phyloP scores from a whole-genome alignment of 805 yeast genomes.

The Brettanomyces nanus region DNA sequence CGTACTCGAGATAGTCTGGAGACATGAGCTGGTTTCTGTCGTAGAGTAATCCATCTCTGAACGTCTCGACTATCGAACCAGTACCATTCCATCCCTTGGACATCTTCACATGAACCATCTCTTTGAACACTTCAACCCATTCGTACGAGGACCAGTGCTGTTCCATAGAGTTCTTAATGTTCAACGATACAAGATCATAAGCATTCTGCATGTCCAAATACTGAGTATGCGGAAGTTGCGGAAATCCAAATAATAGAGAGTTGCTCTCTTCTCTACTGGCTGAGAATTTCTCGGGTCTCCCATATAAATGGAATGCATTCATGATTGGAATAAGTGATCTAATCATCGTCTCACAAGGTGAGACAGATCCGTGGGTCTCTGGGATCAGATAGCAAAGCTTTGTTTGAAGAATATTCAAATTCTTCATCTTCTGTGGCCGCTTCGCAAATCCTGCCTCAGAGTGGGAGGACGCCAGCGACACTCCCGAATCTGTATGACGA shows the following conservation, averaged over 20 bases:
- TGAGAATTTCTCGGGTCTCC: conserved; percentile 58
- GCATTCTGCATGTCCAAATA: conserved; percentile 35
- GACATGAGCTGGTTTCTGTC: conserved; percentile 16
- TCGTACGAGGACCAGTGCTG: conserved; percentile 27
- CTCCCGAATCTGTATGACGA: conserved; percentile 17
- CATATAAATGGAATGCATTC: conserved; percentile 65
- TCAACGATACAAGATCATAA: conserved; percentile 23
- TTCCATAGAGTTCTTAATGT: conserved; percentile 23
- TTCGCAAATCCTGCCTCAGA: conserved; percentile 12
- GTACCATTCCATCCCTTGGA: conserved; percentile 30
- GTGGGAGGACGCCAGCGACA: conserved; percentile 19
- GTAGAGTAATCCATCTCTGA: conserved; percentile 24
- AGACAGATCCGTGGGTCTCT: conserved; percentile 62
- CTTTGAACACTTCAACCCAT: conserved; percentile 31
- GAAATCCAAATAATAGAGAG: conserved; percentile 64
- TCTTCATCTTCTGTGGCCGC: conserved; percentile 14
- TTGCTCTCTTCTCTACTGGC: conserved; percentile 46
- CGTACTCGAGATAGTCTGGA: conserved; percentile 16
- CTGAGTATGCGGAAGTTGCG: conserved; percentile 62
- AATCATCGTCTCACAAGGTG: conserved; percentile 64
- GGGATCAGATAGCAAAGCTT: conserved; percentile 43
- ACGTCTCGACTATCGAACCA: conserved; percentile 25
- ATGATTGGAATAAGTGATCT: conserved; percentile 60
- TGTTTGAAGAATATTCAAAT: conserved; percentile 17
- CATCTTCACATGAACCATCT: conserved; percentile 25